Conservation (phyloP, 371 early-diverging fungal species). For the Smittium mucronatum region DNA sequence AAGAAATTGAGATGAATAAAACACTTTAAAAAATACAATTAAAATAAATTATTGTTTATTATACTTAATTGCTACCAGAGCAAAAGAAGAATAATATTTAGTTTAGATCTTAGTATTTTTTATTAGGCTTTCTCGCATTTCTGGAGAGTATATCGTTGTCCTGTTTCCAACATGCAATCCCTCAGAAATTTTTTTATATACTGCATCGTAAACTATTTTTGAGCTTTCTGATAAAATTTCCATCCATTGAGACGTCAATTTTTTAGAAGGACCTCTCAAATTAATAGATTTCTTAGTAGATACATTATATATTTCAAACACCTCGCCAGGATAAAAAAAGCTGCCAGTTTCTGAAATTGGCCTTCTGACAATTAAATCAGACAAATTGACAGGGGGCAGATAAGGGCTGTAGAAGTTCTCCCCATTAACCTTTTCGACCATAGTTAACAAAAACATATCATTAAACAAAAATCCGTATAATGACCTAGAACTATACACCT, state of each 20-base stretch:
- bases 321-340: constrained; percentile 27
- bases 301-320: constrained; percentile 25
- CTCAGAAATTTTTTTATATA: constrained; percentile 26
- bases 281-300: constrained; percentile 13
- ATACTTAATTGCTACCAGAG: no score
- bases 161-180: constrained; percentile 32
- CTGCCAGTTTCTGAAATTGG: constrained; percentile 22
- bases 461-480: constrained; percentile 76
- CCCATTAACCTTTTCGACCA: constrained; percentile 23
- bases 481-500: constrained; percentile 71
- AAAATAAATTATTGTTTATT: no score
- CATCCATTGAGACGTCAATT: constrained; percentile 24
- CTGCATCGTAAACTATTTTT: constrained; percentile 27
- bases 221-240: constrained; percentile 24
- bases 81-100: neutral
- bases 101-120: neutral
- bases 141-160: constrained; percentile 28
- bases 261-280: neutral
- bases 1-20: no score
- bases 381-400: constrained; percentile 27
- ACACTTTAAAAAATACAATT: no score
- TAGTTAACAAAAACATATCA: constrained; percentile 62
- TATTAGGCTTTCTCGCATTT: constrained; percentile 20
- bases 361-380: constrained; percentile 27
- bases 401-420: constrained; percentile 25